Conservation (phyloP, 495 filamentous ascomycete genomes). For the Aspergillus heteromorphus region DNA sequence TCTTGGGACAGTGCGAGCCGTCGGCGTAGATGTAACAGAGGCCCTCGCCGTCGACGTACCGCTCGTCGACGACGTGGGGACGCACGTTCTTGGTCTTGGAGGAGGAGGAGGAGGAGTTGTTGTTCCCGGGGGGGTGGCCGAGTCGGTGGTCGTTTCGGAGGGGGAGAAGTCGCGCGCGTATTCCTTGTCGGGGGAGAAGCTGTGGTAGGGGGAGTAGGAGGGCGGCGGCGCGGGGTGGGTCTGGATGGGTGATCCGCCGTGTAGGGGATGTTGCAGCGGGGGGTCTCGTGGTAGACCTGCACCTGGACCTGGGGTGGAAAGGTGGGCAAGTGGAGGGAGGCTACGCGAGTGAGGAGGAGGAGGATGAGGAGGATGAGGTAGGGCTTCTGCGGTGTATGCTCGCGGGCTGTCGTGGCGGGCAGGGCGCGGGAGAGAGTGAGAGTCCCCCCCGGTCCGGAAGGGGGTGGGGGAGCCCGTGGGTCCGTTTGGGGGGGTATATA, state of each 20-base stretch:
- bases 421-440: conserved; percentile 14
- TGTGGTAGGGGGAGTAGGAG: too few species aligned
- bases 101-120: too few species aligned
- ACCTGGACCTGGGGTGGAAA: too few species aligned
- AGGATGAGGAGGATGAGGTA: too few species aligned
- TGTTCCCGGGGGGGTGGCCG: too few species aligned
- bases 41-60: conserved; percentile 66
- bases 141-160: too few species aligned
- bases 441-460: conserved; percentile 22
- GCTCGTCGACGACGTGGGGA: conserved; percentile 46
- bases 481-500: conserved; percentile 16
- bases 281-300: conserved; percentile 17
- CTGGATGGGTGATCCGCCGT: background rate
- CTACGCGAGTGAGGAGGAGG: too few species aligned
- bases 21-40: conserved; percentile 85
- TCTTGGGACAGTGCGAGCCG: conserved; percentile 73
- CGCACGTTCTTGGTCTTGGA: conserved; percentile 18
- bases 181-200: too few species aligned
- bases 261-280: conserved; percentile 3
- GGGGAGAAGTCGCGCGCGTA: too few species aligned
- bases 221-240: conserved; percentile 11
- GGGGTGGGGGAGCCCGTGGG: conserved; percentile 17
- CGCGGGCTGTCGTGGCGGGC: conserved; percentile 17
- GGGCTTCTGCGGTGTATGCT: conserved; percentile 20
- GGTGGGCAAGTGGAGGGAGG: too few species aligned